A percentile compares a stretch with the other conserved stretches of the same genome.
These are phyloP conservation scores for Sugiyamaella japonica DNA, from an alignment of 1,139 yeast species.

Conservation along the genomic window DNA sequence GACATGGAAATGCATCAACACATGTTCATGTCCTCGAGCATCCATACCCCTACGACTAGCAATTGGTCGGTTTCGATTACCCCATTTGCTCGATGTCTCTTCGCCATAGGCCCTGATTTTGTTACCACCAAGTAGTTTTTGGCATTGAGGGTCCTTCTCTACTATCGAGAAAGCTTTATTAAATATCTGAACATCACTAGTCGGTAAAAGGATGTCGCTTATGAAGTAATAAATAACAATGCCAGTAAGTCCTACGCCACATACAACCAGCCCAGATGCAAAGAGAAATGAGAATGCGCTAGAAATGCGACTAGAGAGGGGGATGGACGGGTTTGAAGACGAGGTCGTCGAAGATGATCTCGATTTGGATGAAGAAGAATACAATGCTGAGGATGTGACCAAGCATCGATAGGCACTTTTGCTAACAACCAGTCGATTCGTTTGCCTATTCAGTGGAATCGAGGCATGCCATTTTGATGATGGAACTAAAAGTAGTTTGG, in stretches of 20 bases:
- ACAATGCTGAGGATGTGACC: neutral
- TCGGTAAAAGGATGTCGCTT: slow-evolving; percentile 78
- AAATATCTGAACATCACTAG: slow-evolving; percentile 88
- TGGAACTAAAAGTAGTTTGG: too few species aligned
- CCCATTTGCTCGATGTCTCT: slow-evolving; percentile 67
- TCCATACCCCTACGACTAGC: slow-evolving; percentile 53
- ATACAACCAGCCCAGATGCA: slow-evolving; percentile 53
- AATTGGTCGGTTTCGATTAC: slow-evolving; percentile 76
- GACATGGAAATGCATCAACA: slow-evolving; percentile 83
- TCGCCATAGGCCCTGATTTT: slow-evolving; percentile 86
- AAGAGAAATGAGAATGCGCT: slow-evolving; percentile 47
- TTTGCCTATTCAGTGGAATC: too few species aligned
- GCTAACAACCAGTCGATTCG: neutral
- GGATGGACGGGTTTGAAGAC: slow-evolving; percentile 11
- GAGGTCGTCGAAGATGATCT: neutral
- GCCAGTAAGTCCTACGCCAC: slow-evolving; percentile 57
- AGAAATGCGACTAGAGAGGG: slow-evolving; percentile 21
- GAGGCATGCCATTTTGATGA: too few species aligned
- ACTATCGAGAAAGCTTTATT: slow-evolving; percentile 79
- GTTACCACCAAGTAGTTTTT: slow-evolving; percentile 55
- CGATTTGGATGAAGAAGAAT: neutral
- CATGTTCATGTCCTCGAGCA: slow-evolving; percentile 73
- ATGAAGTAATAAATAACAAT: slow-evolving; percentile 75
- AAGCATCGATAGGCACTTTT: neutral
- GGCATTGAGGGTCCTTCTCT: slow-evolving; percentile 64